Evolutionary conservation across 805 yeast genomes (phyloP).

Genomic region (Myxozyma mucilagina): DNA sequence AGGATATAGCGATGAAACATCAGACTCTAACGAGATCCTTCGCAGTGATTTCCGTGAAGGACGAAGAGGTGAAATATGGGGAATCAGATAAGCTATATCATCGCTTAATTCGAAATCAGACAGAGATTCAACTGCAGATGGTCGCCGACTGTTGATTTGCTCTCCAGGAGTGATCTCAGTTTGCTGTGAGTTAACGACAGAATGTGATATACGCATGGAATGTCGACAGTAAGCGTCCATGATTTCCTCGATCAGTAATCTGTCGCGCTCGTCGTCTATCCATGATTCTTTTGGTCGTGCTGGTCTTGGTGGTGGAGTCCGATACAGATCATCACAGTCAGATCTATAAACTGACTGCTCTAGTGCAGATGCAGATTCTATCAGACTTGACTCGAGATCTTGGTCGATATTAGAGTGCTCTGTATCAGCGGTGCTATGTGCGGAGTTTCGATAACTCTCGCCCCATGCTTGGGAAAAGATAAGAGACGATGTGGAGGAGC

Average conservation of each 20-base stretch:
- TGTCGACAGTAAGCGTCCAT: slow-evolving; percentile 20
- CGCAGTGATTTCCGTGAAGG: neutral
- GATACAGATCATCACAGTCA: neutral
- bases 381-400: neutral
- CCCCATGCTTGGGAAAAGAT: slow-evolving; percentile 1
- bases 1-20: slow-evolving; percentile 5
- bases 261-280: slow-evolving; percentile 14
- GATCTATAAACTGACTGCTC: neutral
- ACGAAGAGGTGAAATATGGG: slow-evolving; percentile 2
- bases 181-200: slow-evolving; percentile 6
- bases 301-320: slow-evolving; percentile 24
- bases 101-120: neutral
- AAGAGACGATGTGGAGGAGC: slow-evolving; percentile 5
- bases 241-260: slow-evolving; percentile 14
- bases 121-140: slow-evolving; percentile 11
- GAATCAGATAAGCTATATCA: neutral
- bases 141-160: slow-evolving; percentile 16
- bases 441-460: neutral
- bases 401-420: neutral
- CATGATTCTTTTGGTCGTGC: slow-evolving; percentile 17
- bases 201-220: slow-evolving; percentile 8
- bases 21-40: slow-evolving; percentile 7
- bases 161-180: neutral
- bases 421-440: neutral
- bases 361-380: neutral